Evolutionary conservation across 2,329 filamentous ascomycete genomes (phyloP).

Genomic region (Nectriaceae sp.): DNA sequence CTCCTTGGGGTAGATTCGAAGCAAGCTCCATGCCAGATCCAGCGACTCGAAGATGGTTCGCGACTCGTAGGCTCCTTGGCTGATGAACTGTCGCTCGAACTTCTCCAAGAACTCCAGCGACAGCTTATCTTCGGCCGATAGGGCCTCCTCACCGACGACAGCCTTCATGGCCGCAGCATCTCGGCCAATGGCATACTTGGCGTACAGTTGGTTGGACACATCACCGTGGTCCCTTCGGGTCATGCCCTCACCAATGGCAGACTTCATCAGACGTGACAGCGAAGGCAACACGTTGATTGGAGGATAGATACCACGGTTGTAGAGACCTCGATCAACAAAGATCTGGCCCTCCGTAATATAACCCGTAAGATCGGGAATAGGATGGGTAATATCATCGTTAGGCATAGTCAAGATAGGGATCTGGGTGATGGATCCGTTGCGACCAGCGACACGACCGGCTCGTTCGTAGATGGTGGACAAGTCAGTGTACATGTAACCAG

Average conservation of each 20-base stretch:
- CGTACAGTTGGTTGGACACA: slow-evolving; percentile 98
- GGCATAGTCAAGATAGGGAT: slow-evolving; percentile 99
- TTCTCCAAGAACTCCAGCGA: slow-evolving; percentile 98
- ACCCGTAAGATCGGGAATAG: slow-evolving; percentile 96
- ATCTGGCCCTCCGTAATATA: slow-evolving; percentile 99
- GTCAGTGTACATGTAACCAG: slow-evolving; percentile 99
- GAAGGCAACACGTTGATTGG: slow-evolving; percentile 98
- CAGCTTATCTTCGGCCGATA: slow-evolving; percentile 95
- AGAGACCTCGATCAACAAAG: slow-evolving; percentile 88
- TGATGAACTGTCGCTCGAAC: slow-evolving; percentile 94
- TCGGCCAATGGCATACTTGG: slow-evolving; percentile 98
- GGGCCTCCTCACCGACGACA: slow-evolving; percentile 95
- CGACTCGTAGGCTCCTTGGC: slow-evolving; percentile 88
- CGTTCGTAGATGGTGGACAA: slow-evolving; percentile 99
- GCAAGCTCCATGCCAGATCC: slow-evolving; percentile 92
- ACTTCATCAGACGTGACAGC: slow-evolving; percentile 99
- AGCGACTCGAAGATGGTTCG: slow-evolving; percentile 91
- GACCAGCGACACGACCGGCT: slow-evolving; percentile 93
- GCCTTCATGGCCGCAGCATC: slow-evolving; percentile 99
- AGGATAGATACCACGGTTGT: slow-evolving; percentile 98
- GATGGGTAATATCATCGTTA: slow-evolving; percentile 99
- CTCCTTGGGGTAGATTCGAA: slow-evolving; percentile 98
- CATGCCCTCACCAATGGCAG: slow-evolving; percentile 95
- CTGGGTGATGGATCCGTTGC: slow-evolving; percentile 98
- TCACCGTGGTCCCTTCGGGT: slow-evolving; percentile 97